A percentile compares a stretch with the other conserved stretches of the same genome.
These are phyloP conservation scores for Lactifluus subvellereus DNA, from an alignment of 768 basidiomycete species.

Conservation along the genomic window DNA sequence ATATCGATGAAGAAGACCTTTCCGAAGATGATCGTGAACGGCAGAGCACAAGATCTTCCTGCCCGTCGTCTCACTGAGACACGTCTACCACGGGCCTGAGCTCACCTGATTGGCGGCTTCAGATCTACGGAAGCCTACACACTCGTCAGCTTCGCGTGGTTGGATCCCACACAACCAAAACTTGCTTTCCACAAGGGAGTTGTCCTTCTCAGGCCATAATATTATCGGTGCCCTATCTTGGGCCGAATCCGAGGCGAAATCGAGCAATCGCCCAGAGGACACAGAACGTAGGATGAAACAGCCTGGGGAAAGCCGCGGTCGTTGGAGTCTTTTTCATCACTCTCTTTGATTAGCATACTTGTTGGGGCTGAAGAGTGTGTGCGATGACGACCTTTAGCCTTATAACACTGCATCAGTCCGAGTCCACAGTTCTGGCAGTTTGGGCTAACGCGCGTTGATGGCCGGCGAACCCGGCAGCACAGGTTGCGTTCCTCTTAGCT, in stretches of 20 bases:
- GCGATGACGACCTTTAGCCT: background rate
- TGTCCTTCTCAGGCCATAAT: constrained; percentile 70
- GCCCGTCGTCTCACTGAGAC: too few relatives aligned
- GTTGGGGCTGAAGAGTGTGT: background rate
- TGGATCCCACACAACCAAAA: background rate
- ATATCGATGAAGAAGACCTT: constrained; percentile 84
- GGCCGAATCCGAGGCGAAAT: constrained; percentile 46
- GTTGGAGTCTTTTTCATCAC: constrained; percentile 3
- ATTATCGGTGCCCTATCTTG: constrained; percentile 60
- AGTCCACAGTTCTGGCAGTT: background rate
- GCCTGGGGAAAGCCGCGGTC: constrained; percentile 37
- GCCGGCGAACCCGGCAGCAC: too few relatives aligned
- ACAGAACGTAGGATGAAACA: constrained; percentile 60
- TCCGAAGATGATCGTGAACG: background rate
- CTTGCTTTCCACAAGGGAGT: constrained; percentile 70
- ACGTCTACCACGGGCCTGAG: background rate
- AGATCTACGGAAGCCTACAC: constrained; percentile 57
- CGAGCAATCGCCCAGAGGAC: constrained; percentile 49
- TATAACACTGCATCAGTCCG: background rate
- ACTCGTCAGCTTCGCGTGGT: background rate
- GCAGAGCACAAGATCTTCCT: background rate
- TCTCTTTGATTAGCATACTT: constrained; percentile 11
- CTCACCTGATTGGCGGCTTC: constrained; percentile 69
- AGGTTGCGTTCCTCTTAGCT: too few relatives aligned
- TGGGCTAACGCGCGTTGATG: too few relatives aligned